These are phyloP conservation scores for Daedalea quercina DNA, from an alignment of 768 basidiomycete species.

Conservation along the genomic window DNA sequence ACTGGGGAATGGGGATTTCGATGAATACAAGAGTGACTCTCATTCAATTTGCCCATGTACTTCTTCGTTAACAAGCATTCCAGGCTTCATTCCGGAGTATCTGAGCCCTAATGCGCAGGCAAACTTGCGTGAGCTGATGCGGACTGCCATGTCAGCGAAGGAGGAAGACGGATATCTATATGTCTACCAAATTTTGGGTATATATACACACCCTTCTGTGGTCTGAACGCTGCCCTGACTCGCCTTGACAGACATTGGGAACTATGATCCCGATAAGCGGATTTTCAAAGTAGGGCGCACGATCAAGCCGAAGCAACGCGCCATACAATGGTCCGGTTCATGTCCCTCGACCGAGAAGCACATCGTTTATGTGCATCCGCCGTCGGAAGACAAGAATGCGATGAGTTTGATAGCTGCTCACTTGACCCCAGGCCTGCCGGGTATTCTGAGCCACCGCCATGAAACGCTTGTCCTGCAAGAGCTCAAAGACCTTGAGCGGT, in stretches of 20 bases:
- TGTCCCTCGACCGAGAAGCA: constrained; percentile 74
- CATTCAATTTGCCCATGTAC: not conserved
- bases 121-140: constrained; percentile 49
- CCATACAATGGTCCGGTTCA: constrained; percentile 78
- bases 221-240: no score
- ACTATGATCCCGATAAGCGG: constrained; percentile 30
- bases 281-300: constrained; percentile 79
- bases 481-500: constrained; percentile 57
- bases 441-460: constrained; percentile 63
- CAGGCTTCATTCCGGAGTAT: constrained; percentile 70
- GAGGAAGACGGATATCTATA: constrained; percentile 79
- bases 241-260: not conserved
- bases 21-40: constrained; percentile 8
- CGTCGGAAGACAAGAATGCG: constrained; percentile 32
- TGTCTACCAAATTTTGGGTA: constrained; percentile 73
- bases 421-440: constrained; percentile 53
- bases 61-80: not conserved
- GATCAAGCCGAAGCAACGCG: constrained; percentile 61
- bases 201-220: no score
- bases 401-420: constrained; percentile 58
- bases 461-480: constrained; percentile 81
- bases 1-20: not conserved
- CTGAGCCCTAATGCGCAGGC: constrained; percentile 54
- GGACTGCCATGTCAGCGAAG: constrained; percentile 40
- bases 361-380: constrained; percentile 70